These are phyloP conservation scores for Plasmodium coatneyi DNA, from an alignment of 169 alveolate species.

Conservation along the genomic window DNA sequence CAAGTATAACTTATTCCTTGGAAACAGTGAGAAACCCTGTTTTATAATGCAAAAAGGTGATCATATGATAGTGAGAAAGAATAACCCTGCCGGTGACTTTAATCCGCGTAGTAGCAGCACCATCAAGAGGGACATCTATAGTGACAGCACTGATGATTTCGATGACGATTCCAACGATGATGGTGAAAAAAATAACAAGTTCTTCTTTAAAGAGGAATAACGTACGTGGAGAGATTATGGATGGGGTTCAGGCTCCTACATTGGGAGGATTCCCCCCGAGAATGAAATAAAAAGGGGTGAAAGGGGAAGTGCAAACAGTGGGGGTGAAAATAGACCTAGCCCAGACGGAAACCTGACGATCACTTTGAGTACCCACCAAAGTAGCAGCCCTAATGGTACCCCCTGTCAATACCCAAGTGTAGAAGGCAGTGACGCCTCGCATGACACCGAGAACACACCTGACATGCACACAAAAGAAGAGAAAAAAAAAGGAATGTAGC, in stretches of 20 bases:
- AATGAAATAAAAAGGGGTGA: neutral
- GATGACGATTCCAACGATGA: neutral
- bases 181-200: neutral
- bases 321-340: neutral
- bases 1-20: slow-evolving; percentile 5
- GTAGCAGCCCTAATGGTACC: neutral
- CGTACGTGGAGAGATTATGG: neutral
- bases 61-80: neutral
- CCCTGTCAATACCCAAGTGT: no score
- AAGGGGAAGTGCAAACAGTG: neutral
- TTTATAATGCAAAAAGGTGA: neutral
- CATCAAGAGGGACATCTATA: neutral
- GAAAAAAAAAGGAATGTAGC: neutral
- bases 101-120: neutral
- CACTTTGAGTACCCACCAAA: no score
- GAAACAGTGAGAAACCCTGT: neutral
- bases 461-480: neutral
- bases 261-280: neutral
- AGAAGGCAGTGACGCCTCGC: neutral
- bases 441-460: neutral
- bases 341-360: neutral
- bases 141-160: neutral
- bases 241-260: neutral
- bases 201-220: neutral
- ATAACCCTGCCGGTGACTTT: neutral